Base-by-base conservation (phyloP, 768 basidiomycete species). In the Paxillus rubicundulus region DNA sequence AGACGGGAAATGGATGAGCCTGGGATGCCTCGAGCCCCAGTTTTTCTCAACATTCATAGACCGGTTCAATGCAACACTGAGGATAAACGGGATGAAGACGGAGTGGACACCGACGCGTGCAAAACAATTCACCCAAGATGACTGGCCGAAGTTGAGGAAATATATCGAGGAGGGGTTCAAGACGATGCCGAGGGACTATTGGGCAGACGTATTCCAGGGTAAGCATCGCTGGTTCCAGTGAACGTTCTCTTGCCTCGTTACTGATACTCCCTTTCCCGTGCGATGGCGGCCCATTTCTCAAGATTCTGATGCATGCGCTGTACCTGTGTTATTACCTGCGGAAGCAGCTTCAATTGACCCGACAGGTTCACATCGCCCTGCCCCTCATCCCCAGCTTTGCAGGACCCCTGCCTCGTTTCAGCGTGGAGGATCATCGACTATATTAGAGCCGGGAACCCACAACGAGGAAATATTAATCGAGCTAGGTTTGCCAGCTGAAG, bases 1-100 rank as follows among this genome's bases (percentile, higher is more conserved):
- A 50, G 88, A 87, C 63, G 85, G 84, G 1, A 71, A 77, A 36
- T 89, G 81, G 78, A 87, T 93, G 78, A 82, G 85, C 2, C 80
- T 92, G 24, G 89, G 81, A 27, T 89, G 87, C 61, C 64, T 89
- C 12, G 89, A 91, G 63, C 84, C 86, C 5, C 78, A 80, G 37
- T 90, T 90, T 69, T 90, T 85, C 66, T 68, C 72, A 20, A 71
- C 69, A 1, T 90, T 91, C 61, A 72, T 89, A 40, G 71, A 76
- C 9, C 61, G 58, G 2, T 87, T 90, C 65, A 60, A 78, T 30
- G 64, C 67, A 17, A 77, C 79, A 20, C 64, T 89, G 7, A 79
- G 79, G 0, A 66, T 71, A 17, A 59, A 61, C 52, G 67, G 66
- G 1, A 64, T 75, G 24, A 63, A 71, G 37, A 69, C 75, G 17